These are phyloP conservation scores for Colletotrichum camelliae DNA, from an alignment of 2,329 filamentous ascomycete genomes.

Conservation along the genomic window DNA sequence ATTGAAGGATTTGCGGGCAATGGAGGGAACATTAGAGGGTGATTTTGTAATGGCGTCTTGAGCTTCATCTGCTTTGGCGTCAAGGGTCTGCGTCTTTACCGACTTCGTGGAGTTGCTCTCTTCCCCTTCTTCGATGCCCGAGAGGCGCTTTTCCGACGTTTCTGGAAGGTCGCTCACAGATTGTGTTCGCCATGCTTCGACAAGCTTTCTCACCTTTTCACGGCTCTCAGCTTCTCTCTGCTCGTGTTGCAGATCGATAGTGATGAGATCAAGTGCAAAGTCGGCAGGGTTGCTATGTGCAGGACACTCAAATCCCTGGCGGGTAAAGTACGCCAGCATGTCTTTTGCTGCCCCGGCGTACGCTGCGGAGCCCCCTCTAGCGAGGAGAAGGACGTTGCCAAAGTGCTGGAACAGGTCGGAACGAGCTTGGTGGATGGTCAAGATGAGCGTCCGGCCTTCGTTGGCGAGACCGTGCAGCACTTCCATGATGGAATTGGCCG, in stretches of 20 bases:
- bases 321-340: constrained; percentile 70
- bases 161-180: not conserved
- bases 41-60: not conserved
- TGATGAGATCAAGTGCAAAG: constrained; percentile 79
- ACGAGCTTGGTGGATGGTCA: constrained; percentile 81
- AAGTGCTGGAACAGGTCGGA: constrained; percentile 76
- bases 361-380: constrained; percentile 70
- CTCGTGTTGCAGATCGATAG: constrained; percentile 73
- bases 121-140: constrained; percentile 32
- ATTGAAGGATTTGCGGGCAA: constrained; percentile 46
- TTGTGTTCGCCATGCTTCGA: constrained; percentile 58
- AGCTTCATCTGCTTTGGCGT: not conserved
- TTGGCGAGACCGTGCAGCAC: constrained; percentile 73
- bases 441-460: constrained; percentile 75
- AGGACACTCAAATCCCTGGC: constrained; percentile 68
- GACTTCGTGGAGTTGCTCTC: constrained; percentile 20
- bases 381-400: constrained; percentile 73
- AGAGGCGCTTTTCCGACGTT: constrained; percentile 29
- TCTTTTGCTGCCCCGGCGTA: constrained; percentile 68
- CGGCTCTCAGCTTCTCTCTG: constrained; percentile 67
- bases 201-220: constrained; percentile 64
- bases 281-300: constrained; percentile 77
- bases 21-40: constrained; percentile 6
- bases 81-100: not conserved
- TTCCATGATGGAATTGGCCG: constrained; percentile 77